Evolutionary conservation across 768 basidiomycete species (phyloP).

Genomic region (Astraeus odoratus): DNA sequence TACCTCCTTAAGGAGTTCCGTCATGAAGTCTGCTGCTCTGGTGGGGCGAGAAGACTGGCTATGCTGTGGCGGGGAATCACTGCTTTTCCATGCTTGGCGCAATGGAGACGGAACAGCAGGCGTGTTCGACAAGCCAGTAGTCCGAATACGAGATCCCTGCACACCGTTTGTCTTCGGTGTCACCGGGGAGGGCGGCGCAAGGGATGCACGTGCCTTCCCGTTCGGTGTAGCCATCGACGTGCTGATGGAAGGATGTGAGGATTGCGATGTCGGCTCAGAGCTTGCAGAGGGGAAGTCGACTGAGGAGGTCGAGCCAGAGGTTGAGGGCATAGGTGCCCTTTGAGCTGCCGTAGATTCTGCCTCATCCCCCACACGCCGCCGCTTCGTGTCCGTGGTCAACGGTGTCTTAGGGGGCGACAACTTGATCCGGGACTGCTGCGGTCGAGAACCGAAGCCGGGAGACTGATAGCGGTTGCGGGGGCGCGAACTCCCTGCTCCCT

Average conservation of each 20-base stretch:
- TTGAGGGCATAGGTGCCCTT: slow-evolving; percentile 21
- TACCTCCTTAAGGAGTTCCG: slow-evolving; percentile 63
- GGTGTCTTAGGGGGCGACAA: slow-evolving; percentile 33
- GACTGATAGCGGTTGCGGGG: slow-evolving; percentile 65
- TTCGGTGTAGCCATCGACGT: slow-evolving; percentile 24
- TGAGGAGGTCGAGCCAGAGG: slow-evolving; percentile 20
- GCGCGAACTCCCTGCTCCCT: slow-evolving; percentile 70
- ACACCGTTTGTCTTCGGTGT: slow-evolving; percentile 23
- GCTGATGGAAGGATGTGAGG: slow-evolving; percentile 19
- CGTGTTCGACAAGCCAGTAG: slow-evolving; percentile 40
- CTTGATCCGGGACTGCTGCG: slow-evolving; percentile 39
- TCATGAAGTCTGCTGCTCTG: slow-evolving; percentile 62
- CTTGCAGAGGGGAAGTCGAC: slow-evolving; percentile 16
- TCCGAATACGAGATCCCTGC: slow-evolving; percentile 32
- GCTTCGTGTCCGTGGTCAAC: slow-evolving; percentile 45
- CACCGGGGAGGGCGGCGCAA: slow-evolving; percentile 12
- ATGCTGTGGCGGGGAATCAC: slow-evolving; percentile 32
- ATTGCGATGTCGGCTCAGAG: slow-evolving; percentile 29
- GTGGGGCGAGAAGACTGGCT: slow-evolving; percentile 38
- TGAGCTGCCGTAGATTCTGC: slow-evolving; percentile 30
- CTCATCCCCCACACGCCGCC: slow-evolving; percentile 52
- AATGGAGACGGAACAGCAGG: slow-evolving; percentile 70
- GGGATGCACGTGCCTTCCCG: slow-evolving; percentile 22
- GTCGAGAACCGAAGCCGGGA: slow-evolving; percentile 60
- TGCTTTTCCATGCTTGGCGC: slow-evolving; percentile 61